Evolutionary conservation across 805 yeast species (phyloP).

Genomic region (Zygosaccharomyces bisporus): DNA sequence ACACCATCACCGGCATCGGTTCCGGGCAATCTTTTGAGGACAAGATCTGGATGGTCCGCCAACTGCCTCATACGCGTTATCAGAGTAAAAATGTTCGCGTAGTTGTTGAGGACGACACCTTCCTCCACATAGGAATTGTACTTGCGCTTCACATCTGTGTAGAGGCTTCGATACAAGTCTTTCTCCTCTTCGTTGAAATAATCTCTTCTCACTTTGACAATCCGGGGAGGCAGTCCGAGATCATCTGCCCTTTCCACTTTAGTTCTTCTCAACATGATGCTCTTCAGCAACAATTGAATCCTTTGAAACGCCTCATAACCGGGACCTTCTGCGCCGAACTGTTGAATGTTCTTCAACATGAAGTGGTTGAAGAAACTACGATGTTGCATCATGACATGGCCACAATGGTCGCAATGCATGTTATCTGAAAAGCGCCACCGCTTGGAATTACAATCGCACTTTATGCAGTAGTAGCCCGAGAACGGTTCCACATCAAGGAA

Average conservation of each 20-base stretch:
- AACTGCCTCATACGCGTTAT: conserved; percentile 97
- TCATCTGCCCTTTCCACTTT: conserved; percentile 97
- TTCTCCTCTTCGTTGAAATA: conserved; percentile 91
- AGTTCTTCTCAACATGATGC: conserved; percentile 89
- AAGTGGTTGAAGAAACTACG: conserved; percentile 94
- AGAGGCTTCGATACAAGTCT: conserved; percentile 83
- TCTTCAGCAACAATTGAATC: conserved; percentile 67
- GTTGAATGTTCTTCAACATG: conserved; percentile 89
- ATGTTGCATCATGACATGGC: conserved; percentile 92
- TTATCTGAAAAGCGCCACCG: conserved; percentile 85
- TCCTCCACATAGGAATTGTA: conserved; percentile 91
- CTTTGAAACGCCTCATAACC: conserved; percentile 75
- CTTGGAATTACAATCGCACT: conserved; percentile 76
- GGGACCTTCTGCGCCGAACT: conserved; percentile 74
- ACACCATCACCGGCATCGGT: conserved; percentile 41
- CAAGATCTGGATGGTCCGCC: conserved; percentile 97
- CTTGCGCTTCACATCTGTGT: conserved; percentile 79
- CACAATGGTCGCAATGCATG: conserved; percentile 81
- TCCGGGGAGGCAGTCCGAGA: conserved; percentile 92
- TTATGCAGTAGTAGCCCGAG: conserved; percentile 86
- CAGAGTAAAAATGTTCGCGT: conserved; percentile 93
- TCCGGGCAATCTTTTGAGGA: conserved; percentile 61
- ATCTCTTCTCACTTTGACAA: conserved; percentile 84
- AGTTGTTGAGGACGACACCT: conserved; percentile 94
- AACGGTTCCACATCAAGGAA: conserved; percentile 83